A percentile compares a stretch with the other conserved stretches of the same genome.
These are phyloP conservation scores for Litchi chinensis DNA, from an alignment of 345 rosid species.

Conservation along the genomic window DNA sequence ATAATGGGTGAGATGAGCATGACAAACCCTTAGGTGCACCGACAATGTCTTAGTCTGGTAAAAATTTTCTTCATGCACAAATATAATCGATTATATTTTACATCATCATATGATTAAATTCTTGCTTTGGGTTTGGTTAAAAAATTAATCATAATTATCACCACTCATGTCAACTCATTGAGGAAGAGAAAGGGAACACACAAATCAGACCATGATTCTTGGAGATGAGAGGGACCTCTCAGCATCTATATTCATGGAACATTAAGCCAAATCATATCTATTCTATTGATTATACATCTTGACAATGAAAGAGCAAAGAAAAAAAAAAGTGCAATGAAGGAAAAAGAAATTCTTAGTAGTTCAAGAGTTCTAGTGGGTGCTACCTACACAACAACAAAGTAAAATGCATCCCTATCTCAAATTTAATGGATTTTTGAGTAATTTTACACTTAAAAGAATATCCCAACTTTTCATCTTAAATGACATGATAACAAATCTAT, in stretches of 20 bases:
- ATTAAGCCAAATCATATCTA: not conserved
- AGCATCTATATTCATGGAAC: not conserved
- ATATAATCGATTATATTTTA: not conserved
- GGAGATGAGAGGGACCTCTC: not conserved
- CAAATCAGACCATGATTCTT: not conserved
- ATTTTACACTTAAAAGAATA: too few species aligned
- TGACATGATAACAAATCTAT: too few species aligned
- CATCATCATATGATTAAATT: not conserved
- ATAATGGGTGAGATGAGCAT: not conserved
- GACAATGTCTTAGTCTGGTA: not conserved
- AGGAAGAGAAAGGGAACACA: not conserved
- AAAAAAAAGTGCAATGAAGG: too few species aligned
- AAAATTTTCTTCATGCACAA: conserved; percentile 1
- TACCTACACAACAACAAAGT: too few species aligned
- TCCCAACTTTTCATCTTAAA: too few species aligned
- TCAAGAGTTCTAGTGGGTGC: too few species aligned
- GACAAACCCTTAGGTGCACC: conserved; percentile 10
- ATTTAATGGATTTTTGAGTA: too few species aligned
- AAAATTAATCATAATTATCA: too few species aligned
- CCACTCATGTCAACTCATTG: not conserved
- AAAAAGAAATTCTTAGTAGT: too few species aligned
- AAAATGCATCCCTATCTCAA: too few species aligned
- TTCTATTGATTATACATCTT: not conserved
- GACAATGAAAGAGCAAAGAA: not conserved
- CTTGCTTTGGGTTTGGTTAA: not conserved